Conservation (phyloP, 1,284 basidiomycete species). For the Thelephora terrestris region DNA sequence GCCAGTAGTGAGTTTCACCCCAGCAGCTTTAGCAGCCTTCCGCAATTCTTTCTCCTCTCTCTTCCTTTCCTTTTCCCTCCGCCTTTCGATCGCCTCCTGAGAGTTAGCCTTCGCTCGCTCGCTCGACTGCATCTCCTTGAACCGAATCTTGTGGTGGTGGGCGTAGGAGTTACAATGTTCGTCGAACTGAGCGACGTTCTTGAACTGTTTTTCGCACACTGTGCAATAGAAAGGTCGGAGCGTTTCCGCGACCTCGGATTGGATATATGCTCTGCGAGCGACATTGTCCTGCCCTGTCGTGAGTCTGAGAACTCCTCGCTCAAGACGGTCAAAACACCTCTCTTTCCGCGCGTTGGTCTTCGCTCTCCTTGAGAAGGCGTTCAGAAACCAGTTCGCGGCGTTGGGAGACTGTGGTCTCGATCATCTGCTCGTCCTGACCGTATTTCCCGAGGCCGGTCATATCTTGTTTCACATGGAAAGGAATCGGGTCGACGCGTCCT, state of each 20-base stretch:
- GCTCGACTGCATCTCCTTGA: constrained; percentile 58
- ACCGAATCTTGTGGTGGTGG: constrained; percentile 71
- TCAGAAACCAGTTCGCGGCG: constrained; percentile 70
- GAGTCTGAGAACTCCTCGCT: background rate
- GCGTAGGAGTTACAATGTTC: constrained; percentile 81
- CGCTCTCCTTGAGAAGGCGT: constrained; percentile 65
- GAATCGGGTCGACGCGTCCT: constrained; percentile 75
- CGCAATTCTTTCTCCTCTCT: constrained; percentile 73
- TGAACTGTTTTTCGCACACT: constrained; percentile 77
- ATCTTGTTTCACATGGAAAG: constrained; percentile 69
- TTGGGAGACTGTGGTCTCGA: constrained; percentile 73
- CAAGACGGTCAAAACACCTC: constrained; percentile 35
- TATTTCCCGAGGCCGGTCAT: constrained; percentile 68
- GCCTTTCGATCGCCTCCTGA: constrained; percentile 47
- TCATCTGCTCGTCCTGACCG: constrained; percentile 67
- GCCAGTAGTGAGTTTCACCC: constrained; percentile 58
- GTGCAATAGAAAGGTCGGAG: constrained; percentile 69
- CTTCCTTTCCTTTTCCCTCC: constrained; percentile 74
- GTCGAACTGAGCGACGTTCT: constrained; percentile 73
- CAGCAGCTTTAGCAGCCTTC: constrained; percentile 69
- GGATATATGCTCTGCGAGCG: constrained; percentile 54
- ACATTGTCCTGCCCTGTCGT: constrained; percentile 42
- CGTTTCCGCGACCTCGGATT: constrained; percentile 54
- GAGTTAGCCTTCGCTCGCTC: constrained; percentile 38
- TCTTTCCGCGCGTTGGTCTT: constrained; percentile 58